Base-by-base conservation (phyloP, 768 basidiomycete species). In the Auricularia sp. region DNA sequence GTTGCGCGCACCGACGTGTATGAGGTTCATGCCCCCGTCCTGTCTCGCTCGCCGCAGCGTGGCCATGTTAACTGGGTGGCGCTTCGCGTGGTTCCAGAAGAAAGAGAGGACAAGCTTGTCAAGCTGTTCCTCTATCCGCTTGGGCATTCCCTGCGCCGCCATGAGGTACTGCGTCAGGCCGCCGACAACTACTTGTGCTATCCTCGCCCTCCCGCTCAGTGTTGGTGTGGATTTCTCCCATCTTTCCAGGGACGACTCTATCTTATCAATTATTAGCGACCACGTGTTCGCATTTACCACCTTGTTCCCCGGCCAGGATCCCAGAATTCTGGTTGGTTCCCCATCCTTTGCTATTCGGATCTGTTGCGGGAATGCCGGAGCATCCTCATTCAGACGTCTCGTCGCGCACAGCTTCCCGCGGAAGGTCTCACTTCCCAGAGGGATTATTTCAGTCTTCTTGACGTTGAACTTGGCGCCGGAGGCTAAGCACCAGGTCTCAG, bases 391-490 rank as follows among this genome's bases (percentile, higher is more conserved):
- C 2, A 39, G 37, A 7, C 37, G 37, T 39, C 37, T 39, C 7
- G 54, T 68, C 14, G 21, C 62, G 0, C 64, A n/a, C 1, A 73
- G 62, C 3, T 13, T 3, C n/a, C 65, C 33, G 18, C 74, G 63
- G 67, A 69, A 73, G 5, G 62, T 54, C 3, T 36, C 37, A 2
- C 63, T 47, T 0, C 79, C 77, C 0, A 79, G 68, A 0, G 77
- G 78, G 1, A 80, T 70, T 0, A 79, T 67, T 37, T 76, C 73
- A 0, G 79, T 81, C 67, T 83, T 83, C 0, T 63, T 54, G 0
- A 69, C 64, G 62, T 81, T 82, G 67, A 81, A 82, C 44, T 75
- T 77, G 0, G 79, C 80, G 0, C 73, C 69, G 8, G 77, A 77
- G 3, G 74, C 78, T 0, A 16, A 21, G 65, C 78, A 82, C 81